These are phyloP conservation scores for Nitzschia sp. DNA, from an alignment of 108 stramenopile species.

Conservation along the genomic window DNA sequence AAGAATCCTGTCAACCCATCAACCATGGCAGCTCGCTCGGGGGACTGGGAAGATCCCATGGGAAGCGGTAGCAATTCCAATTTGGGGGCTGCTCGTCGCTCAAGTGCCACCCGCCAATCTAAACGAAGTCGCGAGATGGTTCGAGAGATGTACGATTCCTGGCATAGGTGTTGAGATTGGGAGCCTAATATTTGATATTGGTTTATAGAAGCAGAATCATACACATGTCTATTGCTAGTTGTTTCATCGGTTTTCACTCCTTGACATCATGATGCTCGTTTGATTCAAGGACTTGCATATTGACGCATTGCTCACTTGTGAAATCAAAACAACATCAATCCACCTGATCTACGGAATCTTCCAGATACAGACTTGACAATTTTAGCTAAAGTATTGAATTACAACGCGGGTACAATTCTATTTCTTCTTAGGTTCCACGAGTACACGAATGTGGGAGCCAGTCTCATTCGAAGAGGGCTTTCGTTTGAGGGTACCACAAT, in stretches of 20 bases:
- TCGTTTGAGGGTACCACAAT: constrained; percentile 37
- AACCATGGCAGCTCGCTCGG: constrained; percentile 1
- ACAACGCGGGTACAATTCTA: not conserved
- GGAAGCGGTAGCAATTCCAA: constrained; percentile 2
- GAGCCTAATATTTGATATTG: too few relatives aligned
- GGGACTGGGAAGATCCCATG: constrained; percentile 10
- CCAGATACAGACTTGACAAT: too few relatives aligned
- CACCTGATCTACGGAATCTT: too few relatives aligned
- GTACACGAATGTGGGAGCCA: constrained; percentile 17
- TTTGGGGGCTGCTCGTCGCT: constrained; percentile 2
- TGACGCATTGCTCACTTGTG: too few relatives aligned
- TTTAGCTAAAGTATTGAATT: too few relatives aligned
- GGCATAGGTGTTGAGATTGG: too few relatives aligned
- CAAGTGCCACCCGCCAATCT: constrained; percentile 13
- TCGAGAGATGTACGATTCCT: not conserved
- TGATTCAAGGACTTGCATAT: too few relatives aligned
- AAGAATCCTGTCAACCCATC: not conserved
- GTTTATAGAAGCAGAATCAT: too few relatives aligned
- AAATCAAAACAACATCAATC: too few relatives aligned
- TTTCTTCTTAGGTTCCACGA: constrained; percentile 23
- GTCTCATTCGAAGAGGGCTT: constrained; percentile 20
- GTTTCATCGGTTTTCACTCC: too few relatives aligned
- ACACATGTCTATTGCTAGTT: too few relatives aligned
- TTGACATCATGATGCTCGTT: too few relatives aligned
- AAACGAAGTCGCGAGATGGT: constrained; percentile 10